Conservation (phyloP, 768 basidiomycete species). For the Leccinum fibrillosum region DNA sequence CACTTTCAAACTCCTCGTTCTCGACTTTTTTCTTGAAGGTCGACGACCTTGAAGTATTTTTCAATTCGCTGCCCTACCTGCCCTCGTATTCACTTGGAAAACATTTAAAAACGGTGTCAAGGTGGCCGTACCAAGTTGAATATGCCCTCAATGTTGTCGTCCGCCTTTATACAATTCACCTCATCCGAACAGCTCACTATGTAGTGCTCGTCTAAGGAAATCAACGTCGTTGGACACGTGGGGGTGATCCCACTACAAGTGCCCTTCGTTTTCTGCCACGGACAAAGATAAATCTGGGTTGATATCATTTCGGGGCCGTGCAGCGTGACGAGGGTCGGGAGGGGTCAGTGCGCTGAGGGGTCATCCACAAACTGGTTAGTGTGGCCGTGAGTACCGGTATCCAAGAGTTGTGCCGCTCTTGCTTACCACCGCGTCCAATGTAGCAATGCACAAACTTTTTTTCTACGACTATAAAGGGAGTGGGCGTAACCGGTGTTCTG, state of each 20-base stretch:
- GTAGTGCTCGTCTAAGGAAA: not conserved
- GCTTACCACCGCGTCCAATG: not conserved
- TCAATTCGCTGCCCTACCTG: too few species aligned
- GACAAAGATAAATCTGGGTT: not conserved
- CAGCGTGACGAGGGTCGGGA: not conserved
- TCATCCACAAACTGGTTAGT: not conserved
- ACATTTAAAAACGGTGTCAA: not conserved
- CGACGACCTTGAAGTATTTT: not conserved
- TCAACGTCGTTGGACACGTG: not conserved
- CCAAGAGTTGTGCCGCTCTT: not conserved
- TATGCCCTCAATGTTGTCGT: not conserved
- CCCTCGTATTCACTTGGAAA: not conserved
- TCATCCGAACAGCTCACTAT: not conserved
- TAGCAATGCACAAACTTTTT: not conserved
- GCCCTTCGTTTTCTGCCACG: not conserved
- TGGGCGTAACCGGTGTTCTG: not conserved
- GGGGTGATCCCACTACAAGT: not conserved
- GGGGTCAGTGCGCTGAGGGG: not conserved
- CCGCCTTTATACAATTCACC: not conserved
- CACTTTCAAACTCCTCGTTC: not conserved
- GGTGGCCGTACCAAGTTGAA: not conserved
- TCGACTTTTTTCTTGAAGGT: not conserved
- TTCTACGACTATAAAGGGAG: not conserved
- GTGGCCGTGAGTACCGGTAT: not conserved
- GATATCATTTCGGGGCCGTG: too few species aligned